These are phyloP conservation scores for Globisporangium emineosum DNA, from an alignment of 352 stramenopile species.

Conservation along the genomic window DNA sequence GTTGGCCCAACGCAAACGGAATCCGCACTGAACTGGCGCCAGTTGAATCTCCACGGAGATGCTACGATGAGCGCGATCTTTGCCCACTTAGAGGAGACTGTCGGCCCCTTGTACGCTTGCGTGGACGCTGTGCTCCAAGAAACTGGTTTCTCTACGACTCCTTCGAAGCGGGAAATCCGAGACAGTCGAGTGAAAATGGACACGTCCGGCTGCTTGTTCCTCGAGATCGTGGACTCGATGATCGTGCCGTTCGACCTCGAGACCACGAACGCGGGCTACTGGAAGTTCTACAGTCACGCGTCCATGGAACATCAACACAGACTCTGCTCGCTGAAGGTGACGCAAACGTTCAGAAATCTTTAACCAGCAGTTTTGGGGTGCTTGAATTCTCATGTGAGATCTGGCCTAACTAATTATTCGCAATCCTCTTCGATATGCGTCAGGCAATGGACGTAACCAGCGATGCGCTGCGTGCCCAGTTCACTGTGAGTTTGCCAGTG, in stretches of 20 bases:
- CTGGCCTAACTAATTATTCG: too few relatives aligned
- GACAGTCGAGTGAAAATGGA: constrained; percentile 1
- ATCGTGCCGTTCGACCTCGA: constrained; percentile 5
- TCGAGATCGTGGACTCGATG: constrained; percentile 6
- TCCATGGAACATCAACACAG: neutral
- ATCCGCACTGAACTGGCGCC: neutral
- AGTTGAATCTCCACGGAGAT: neutral
- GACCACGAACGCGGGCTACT: neutral
- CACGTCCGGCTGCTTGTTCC: neutral
- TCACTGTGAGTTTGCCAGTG: neutral
- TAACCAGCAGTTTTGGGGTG: too few relatives aligned
- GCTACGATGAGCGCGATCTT: neutral
- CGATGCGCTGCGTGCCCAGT: neutral
- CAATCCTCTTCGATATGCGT: too few relatives aligned
- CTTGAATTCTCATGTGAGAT: too few relatives aligned
- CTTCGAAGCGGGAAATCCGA: neutral
- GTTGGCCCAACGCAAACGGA: neutral
- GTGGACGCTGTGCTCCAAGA: neutral
- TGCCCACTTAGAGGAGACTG: neutral
- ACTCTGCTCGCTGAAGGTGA: neutral
- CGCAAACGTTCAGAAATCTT: neutral
- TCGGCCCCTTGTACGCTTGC: neutral
- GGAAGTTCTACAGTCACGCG: neutral
- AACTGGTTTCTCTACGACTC: neutral
- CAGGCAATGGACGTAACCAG: constrained; percentile 1